phyloP scores from a whole-genome alignment of 768 basidiomycete genomes.

The Ramaria sp. region DNA sequence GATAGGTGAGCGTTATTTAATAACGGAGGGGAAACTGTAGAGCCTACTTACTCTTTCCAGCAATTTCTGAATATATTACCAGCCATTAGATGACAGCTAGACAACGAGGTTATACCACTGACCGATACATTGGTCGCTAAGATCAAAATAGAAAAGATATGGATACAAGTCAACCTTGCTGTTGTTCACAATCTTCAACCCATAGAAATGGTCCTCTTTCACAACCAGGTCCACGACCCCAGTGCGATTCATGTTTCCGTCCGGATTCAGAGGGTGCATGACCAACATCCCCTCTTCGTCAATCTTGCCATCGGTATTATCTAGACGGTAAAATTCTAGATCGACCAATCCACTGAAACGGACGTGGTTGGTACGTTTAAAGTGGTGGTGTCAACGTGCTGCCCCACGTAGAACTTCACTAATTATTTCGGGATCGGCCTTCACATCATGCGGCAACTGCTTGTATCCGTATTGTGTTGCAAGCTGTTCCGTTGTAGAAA shows the following conservation, averaged over 20 bases:
- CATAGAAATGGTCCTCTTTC: conserved; percentile 14
- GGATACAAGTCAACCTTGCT: conserved; percentile 14
- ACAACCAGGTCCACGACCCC: conserved; percentile 14
- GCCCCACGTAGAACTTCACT: neutral
- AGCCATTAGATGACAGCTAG: neutral
- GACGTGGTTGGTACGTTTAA: neutral
- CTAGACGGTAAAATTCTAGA: neutral
- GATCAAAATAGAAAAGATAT: conserved; percentile 21
- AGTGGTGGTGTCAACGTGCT: neutral
- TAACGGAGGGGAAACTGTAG: too few relatives aligned
- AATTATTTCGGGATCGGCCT: too few relatives aligned
- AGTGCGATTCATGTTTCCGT: conserved; percentile 1
- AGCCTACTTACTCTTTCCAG: too few relatives aligned
- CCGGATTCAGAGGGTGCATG: neutral
- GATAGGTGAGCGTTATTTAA: too few relatives aligned
- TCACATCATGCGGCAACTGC: too few relatives aligned
- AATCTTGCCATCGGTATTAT: neutral
- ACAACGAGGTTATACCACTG: conserved; percentile 1
- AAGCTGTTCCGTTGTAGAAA: neutral
- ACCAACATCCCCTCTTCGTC: neutral
- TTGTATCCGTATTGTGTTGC: neutral
- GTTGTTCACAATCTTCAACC: conserved; percentile 18
- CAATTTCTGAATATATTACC: neutral
- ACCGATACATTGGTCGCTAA: conserved; percentile 19
- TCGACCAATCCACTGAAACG: neutral